Conservation (phyloP, 768 basidiomycete genomes). For the Suillus sp. region DNA sequence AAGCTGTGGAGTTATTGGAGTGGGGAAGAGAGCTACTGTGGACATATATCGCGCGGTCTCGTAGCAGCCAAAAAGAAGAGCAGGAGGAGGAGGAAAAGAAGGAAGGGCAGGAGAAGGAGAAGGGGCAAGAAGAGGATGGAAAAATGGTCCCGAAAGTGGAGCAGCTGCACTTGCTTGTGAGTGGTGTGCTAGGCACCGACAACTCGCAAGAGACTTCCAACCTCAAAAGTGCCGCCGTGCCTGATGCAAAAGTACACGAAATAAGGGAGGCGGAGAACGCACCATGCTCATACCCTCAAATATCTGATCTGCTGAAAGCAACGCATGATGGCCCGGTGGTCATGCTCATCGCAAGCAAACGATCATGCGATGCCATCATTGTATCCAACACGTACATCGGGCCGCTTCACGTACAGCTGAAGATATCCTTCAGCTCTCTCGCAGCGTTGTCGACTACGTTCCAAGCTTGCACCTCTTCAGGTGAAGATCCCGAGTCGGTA, state of each 20-base stretch:
- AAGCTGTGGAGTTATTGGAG: conserved; percentile 9
- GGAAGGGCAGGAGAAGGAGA: not conserved
- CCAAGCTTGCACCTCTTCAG: not conserved
- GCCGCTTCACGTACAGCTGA: not conserved
- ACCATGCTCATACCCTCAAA: not conserved
- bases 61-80: not conserved
- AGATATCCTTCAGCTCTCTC: conserved; percentile 1
- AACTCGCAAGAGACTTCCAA: not conserved
- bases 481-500: not conserved
- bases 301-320: not conserved
- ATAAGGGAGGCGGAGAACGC: not conserved
- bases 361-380: not conserved
- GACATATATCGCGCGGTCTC: not conserved
- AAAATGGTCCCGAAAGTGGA: not conserved
- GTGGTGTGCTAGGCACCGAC: not conserved
- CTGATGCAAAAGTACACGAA: not conserved
- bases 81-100: not conserved
- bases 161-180: not conserved
- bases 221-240: not conserved
- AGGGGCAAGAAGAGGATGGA: not conserved
- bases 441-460: not conserved
- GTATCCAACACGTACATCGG: not conserved
- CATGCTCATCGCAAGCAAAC: not conserved
- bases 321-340: not conserved
- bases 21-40: conserved; percentile 6